Evolutionary conservation across 1,139 yeast species (phyloP), one percentile per base, ranked within the genome.

Genomic region (Scheffersomyces parashehatae): DNA sequence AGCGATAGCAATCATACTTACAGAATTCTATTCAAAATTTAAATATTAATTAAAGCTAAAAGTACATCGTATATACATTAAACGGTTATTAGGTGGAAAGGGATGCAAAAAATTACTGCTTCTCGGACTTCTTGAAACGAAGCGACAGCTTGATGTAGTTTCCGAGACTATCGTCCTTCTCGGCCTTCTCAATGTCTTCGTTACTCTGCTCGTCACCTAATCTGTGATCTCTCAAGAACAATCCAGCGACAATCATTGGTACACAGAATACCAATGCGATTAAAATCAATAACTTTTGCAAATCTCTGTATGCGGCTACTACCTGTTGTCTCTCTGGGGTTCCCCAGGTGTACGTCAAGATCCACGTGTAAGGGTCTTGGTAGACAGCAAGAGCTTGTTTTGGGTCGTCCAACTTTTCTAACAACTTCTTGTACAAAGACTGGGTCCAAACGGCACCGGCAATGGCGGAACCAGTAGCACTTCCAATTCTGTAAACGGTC

Each of bases 371-470:
- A 7, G 73, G 73, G 15, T 55, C 48, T 16, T 49, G 47, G 50
- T 64, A 69, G n/a, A 68, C 70, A 32, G 48, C 40, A 1, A 51
- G 47, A 15, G 73, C 72, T 29, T 58, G 39, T 1, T 58, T 53
- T 1, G 62, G 52, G 29, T 54, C 49, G 12, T 54, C 54, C 51
- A 66, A 47, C 29, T 60, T 46, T 20, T 51, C 43, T 14, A 49
- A 44, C 36, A 59, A 51, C 29, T 53, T 49, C 11, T 41, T 29
- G 40, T 55, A 61, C 49, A 67, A 56, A 6, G 50, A 50, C 46
- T 65, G 68, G 16, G 71, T 56, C 75, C 75, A 70, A 26, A 70
- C 58, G 15, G 74, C 75, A 43, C 73, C 74, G 6, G 72, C 63
- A 34, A 69, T 60, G 16, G 73, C 58, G 16, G 63, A 50, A 12